Percentiles rank a stretch among this genome's conserved stretches.
phyloP scores from a whole-genome alignment of 208 protist species.

The Strigomonas culicis region DNA sequence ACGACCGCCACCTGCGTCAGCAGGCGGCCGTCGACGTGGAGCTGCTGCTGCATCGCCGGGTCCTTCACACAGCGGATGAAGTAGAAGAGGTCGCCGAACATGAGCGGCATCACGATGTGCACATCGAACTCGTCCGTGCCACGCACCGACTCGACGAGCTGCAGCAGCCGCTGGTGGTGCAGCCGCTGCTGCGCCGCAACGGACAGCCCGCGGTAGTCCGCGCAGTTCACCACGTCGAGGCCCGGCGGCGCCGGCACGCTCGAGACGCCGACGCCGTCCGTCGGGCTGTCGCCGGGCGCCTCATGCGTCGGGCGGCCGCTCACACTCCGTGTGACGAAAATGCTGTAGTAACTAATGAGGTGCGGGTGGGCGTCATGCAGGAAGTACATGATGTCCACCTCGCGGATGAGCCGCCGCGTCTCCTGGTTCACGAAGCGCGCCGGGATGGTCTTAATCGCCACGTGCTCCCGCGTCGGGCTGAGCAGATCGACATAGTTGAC shows the following conservation, averaged over 20 bases:
- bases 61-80: slow-evolving; percentile 51
- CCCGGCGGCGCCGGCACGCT: slow-evolving; percentile 17
- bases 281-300: neutral
- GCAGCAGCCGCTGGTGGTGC: slow-evolving; percentile 42
- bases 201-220: slow-evolving; percentile 26
- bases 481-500: slow-evolving; percentile 91
- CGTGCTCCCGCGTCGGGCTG: slow-evolving; percentile 56
- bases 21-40: slow-evolving; percentile 34
- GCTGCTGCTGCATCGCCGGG: slow-evolving; percentile 16
- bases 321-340: slow-evolving; percentile 93
- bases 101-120: slow-evolving; percentile 90
- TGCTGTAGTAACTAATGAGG: slow-evolving; percentile 92
- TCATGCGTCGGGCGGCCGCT: slow-evolving; percentile 25
- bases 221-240: slow-evolving; percentile 38
- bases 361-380: slow-evolving; percentile 92
- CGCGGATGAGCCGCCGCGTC: slow-evolving; percentile 87
- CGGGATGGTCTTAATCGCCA: slow-evolving; percentile 92
- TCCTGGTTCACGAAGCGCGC: slow-evolving; percentile 86
- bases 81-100: slow-evolving; percentile 77
- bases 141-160: slow-evolving; percentile 19
- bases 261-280: too few relatives aligned
- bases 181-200: slow-evolving; percentile 21
- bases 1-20: slow-evolving; percentile 56
- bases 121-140: slow-evolving; percentile 60
- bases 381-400: slow-evolving; percentile 97